phyloP scores from a whole-genome alignment of 2,329 filamentous ascomycete genomes.

The Alternaria arborescens region DNA sequence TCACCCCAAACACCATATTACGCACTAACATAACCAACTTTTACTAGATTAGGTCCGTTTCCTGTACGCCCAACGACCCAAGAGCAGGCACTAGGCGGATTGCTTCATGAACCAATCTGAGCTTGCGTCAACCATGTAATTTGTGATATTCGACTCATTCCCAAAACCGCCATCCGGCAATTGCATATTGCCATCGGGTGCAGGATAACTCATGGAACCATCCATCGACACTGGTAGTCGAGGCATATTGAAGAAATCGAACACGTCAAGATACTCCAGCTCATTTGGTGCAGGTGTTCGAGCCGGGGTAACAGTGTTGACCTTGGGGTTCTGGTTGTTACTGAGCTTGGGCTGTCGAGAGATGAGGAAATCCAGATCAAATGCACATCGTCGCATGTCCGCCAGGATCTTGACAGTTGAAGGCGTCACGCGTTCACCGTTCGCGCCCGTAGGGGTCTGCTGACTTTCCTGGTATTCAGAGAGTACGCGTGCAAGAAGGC shows the following conservation, averaged over 20 bases:
- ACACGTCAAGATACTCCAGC: conserved; percentile 89
- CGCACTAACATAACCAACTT: neutral
- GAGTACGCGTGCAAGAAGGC: conserved; percentile 80
- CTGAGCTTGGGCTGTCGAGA: conserved; percentile 72
- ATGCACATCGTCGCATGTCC: conserved; percentile 90
- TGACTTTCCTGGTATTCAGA: conserved; percentile 86
- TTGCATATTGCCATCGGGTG: conserved; percentile 38
- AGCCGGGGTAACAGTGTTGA: conserved; percentile 60
- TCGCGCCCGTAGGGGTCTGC: conserved; percentile 61
- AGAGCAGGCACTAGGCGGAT: conserved; percentile 14
- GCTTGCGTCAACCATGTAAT: conserved; percentile 78
- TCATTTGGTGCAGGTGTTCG: conserved; percentile 80
- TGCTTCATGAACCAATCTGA: conserved; percentile 72
- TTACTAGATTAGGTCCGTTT: neutral
- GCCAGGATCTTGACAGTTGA: conserved; percentile 86
- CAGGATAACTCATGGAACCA: conserved; percentile 39
- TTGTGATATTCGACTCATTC: conserved; percentile 79
- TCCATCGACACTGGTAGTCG: conserved; percentile 64
- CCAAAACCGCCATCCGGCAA: conserved; percentile 39
- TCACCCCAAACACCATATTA: neutral
- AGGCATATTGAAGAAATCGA: conserved; percentile 94
- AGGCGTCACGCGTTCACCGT: conserved; percentile 78
- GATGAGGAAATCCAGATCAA: conserved; percentile 89
- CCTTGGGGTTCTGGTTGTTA: conserved; percentile 44
- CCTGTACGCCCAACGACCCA: neutral